A percentile compares a stretch with the other conserved stretches of the same genome.
These are phyloP conservation scores for Thinopyrum elongatum DNA, from an alignment of 176 grass and related monocot species.

Conservation along the genomic window DNA sequence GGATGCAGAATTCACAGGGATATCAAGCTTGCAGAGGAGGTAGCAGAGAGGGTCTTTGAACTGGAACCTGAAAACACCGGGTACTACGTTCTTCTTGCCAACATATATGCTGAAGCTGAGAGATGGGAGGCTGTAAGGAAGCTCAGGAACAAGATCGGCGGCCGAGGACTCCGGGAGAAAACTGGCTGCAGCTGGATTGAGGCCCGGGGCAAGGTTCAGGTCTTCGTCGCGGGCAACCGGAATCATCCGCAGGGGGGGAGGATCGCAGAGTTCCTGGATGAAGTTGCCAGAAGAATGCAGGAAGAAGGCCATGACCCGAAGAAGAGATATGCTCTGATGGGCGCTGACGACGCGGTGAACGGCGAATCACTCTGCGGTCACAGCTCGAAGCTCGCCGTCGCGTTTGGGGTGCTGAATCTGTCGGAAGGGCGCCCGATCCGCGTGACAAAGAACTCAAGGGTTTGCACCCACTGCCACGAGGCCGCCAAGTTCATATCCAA, in stretches of 20 bases:
- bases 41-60: slow-evolving; percentile 66
- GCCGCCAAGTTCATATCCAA: slow-evolving; percentile 65
- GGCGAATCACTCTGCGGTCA: slow-evolving; percentile 72
- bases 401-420: slow-evolving; percentile 71
- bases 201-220: slow-evolving; percentile 56
- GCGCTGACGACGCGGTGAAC: slow-evolving; percentile 44
- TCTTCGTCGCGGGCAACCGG: slow-evolving; percentile 51
- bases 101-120: slow-evolving; percentile 85
- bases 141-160: slow-evolving; percentile 54
- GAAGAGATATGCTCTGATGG: slow-evolving; percentile 57
- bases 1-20: slow-evolving; percentile 76
- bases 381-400: slow-evolving; percentile 76
- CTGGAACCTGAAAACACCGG: slow-evolving; percentile 82
- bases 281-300: slow-evolving; percentile 53
- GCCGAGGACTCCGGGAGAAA: slow-evolving; percentile 49
- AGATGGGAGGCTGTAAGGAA: slow-evolving; percentile 79
- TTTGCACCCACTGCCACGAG: slow-evolving; percentile 81
- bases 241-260: slow-evolving; percentile 52
- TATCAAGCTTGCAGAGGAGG: slow-evolving; percentile 81
- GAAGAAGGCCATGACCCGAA: slow-evolving; percentile 54
- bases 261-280: slow-evolving; percentile 59
- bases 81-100: slow-evolving; percentile 82
- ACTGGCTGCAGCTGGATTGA: slow-evolving; percentile 80
- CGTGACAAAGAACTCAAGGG: slow-evolving; percentile 54
- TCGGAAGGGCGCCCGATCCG: slow-evolving; percentile 49